Evolutionary conservation across 1,284 basidiomycete genomes (phyloP).

Genomic region (Pseudozyma pruni): DNA sequence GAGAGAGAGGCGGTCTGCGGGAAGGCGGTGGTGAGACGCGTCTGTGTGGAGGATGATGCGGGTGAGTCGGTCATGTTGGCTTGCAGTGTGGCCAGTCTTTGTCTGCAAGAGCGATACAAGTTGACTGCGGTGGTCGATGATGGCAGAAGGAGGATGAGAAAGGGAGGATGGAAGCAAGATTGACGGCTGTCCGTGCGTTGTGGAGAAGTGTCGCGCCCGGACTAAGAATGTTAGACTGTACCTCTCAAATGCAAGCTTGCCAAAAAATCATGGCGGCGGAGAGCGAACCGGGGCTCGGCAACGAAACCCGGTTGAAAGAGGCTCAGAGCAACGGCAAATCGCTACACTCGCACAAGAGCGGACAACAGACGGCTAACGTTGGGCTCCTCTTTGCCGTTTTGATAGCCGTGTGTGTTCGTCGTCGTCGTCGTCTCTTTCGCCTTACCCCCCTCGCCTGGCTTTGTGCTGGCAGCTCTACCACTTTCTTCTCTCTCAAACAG

Average conservation of each 20-base stretch:
- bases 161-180: background rate
- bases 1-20: conserved; percentile 45
- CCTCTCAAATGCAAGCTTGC: no score
- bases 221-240: background rate
- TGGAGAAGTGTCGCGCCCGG: background rate
- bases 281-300: conserved; percentile 9
- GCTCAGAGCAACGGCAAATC: background rate
- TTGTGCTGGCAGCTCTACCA: background rate
- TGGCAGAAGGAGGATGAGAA: conserved; percentile 3
- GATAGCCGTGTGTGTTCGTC: conserved; percentile 8
- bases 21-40: conserved; percentile 49
- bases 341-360: no score
- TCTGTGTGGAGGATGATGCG: conserved; percentile 25
- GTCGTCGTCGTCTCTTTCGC: no score
- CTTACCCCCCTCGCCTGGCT: no score
- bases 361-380: background rate
- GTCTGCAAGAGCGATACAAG: no score
- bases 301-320: background rate
- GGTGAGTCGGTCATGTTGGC: conserved; percentile 28
- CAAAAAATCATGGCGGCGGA: no score
- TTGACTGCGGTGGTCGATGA: no score
- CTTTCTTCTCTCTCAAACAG: background rate
- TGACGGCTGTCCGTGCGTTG: background rate
- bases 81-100: no score
- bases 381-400: background rate